Evolutionary conservation across 768 basidiomycete species (phyloP).

Genomic region (Lentinula guzmanii): DNA sequence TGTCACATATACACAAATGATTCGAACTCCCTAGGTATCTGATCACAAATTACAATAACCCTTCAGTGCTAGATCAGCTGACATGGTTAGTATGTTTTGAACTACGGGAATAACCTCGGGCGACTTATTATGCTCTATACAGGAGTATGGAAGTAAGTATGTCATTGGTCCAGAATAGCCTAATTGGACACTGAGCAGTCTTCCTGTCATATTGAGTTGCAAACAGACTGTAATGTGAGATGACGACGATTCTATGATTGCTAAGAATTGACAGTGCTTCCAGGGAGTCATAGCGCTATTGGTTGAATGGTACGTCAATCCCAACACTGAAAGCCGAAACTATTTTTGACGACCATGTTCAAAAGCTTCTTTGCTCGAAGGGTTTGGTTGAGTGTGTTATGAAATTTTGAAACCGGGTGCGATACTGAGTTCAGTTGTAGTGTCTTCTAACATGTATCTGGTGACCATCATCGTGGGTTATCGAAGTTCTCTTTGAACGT

Average conservation of each 20-base stretch:
- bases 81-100: constrained; percentile 29
- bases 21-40: constrained; percentile 32
- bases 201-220: constrained; percentile 27
- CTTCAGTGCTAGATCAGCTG: constrained; percentile 26
- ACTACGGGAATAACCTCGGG: background rate
- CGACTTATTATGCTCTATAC: background rate
- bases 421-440: constrained; percentile 16
- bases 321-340: background rate
- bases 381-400: constrained; percentile 38
- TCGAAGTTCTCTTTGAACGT: background rate
- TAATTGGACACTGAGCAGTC: background rate
- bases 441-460: constrained; percentile 36
- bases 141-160: constrained; percentile 43
- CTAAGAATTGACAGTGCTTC: background rate
- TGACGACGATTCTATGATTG: background rate
- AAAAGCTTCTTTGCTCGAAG: constrained; percentile 47
- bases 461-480: constrained; percentile 36
- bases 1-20: background rate
- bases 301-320: constrained; percentile 34
- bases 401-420: background rate
- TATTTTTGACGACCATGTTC: background rate
- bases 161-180: constrained; percentile 5
- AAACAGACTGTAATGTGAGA: constrained; percentile 46
- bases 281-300: constrained; percentile 45
- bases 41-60: constrained; percentile 35